Evolutionary conservation across 495 filamentous ascomycete species (phyloP).

Genomic region (Mycothermus thermophilus): DNA sequence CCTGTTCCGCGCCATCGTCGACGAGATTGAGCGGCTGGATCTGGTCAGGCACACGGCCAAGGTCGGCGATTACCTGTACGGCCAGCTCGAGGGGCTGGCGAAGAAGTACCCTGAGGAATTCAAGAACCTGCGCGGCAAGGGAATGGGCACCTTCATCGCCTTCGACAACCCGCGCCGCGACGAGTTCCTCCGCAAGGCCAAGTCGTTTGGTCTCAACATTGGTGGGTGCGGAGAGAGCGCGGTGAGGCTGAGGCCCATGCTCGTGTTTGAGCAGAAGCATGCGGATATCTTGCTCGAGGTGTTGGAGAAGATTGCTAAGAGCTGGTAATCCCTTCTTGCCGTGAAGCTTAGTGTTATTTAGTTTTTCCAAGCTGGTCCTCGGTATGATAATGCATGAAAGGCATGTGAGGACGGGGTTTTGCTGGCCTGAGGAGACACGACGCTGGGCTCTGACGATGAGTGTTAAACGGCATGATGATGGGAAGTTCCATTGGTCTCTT

Average conservation of each 20-base stretch:
- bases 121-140: slow-evolving; percentile 81
- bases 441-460: too few species aligned
- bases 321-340: too few species aligned
- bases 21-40: slow-evolving; percentile 69
- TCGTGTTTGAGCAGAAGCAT: slow-evolving; percentile 91
- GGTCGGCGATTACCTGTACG: slow-evolving; percentile 75
- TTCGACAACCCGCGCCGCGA: slow-evolving; percentile 84
- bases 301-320: slow-evolving; percentile 62
- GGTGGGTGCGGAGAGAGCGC: slow-evolving; percentile 73
- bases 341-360: too few species aligned
- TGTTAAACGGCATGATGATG: too few species aligned
- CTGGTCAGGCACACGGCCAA: slow-evolving; percentile 69
- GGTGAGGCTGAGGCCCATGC: slow-evolving; percentile 82
- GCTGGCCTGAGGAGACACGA: too few species aligned
- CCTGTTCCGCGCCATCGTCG: slow-evolving; percentile 82
- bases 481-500: too few species aligned
- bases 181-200: slow-evolving; percentile 66
- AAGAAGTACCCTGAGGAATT: slow-evolving; percentile 70
- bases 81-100: slow-evolving; percentile 52
- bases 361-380: too few species aligned
- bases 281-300: slow-evolving; percentile 44
- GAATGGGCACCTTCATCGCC: slow-evolving; percentile 92
- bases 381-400: background rate
- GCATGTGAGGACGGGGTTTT: background rate
- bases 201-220: slow-evolving; percentile 81